Evolutionary conservation across 1,284 basidiomycete species (phyloP), one percentile per base, ranked within the genome.

Genomic region (Ustilago trichophora): DNA sequence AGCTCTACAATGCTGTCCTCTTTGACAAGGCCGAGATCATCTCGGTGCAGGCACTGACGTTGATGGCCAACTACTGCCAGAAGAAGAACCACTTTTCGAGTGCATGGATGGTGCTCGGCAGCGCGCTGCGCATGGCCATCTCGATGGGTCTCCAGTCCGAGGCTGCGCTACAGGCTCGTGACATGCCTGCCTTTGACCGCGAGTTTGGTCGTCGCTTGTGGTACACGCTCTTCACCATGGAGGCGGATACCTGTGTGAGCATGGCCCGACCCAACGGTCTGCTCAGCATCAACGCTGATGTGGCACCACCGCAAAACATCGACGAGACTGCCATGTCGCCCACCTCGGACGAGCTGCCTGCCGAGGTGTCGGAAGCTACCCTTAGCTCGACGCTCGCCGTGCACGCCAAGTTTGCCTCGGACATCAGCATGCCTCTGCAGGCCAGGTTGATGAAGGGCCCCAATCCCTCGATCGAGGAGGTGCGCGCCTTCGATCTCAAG

Each of bases 41-140:
- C 41, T 60, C 62, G 29, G 57, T 70, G 9, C 67, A 70, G 57
- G 67, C 67, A 1, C 29, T 70, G 31, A 64, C 57, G 1, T 38
- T 70, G 38, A 60, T 70, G 60, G 62, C 60, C 53, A 70, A 56
- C 50, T 70, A 65, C 40, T 70, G 67, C 25, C 67, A 70, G 33
- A 70, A 70, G 67, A 65, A 64, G 34, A 70, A 70, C 40, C 52
- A 37, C 35, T 70, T 62, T 22, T 56, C 57, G 11, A 49, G 38
- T 6, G 56, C 60, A n/a, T 70, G 67, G 67, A 65, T 65, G 56
- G 52, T 70, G 57, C 67, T 70, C 29, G 67, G 67, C 49, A 55
- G 48, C 24, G 67, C 67, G 12, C 26, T 70, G n/a, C 60, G 67
- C 31, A 70, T 70, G 67, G 67, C 67, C 53, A 60, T 70, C 53